These are phyloP conservation scores for Trypanosoma boissoni DNA, from an alignment of 208 protist species.

Conservation along the genomic window DNA sequence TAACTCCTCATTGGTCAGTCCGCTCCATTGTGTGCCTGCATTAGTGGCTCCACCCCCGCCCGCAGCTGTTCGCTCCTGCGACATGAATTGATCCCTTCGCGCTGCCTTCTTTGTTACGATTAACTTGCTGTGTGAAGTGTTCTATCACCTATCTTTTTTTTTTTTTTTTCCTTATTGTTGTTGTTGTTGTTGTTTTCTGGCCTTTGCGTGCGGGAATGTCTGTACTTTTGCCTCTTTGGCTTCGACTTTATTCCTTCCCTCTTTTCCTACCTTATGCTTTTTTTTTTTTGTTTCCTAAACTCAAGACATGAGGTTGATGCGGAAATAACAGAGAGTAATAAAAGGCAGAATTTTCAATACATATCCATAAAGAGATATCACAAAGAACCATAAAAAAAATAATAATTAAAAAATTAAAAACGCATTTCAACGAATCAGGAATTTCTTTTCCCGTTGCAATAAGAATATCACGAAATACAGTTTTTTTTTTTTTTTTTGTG, in stretches of 20 bases:
- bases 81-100: constrained; percentile 19
- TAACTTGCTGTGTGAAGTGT: neutral
- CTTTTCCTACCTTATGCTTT: neutral
- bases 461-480: constrained; percentile 8
- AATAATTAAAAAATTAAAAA: constrained; percentile 22
- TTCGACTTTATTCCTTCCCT: neutral
- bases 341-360: constrained; percentile 9
- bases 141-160: neutral
- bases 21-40: neutral
- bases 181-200: neutral
- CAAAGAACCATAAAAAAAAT: neutral
- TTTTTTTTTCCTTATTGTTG: constrained; percentile 6
- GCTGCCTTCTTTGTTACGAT: neutral
- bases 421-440: no score
- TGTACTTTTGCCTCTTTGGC: neutral
- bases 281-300: constrained; percentile 15
- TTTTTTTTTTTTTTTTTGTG: neutral
- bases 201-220: no score
- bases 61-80: neutral
- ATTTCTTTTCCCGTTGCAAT: no score
- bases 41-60: neutral
- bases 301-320: no score
- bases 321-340: constrained; percentile 7
- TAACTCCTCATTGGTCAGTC: constrained; percentile 58
- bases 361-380: neutral